phyloP scores from a whole-genome alignment of 2,329 filamentous ascomycete genomes.

The Neonectria coccinea region DNA sequence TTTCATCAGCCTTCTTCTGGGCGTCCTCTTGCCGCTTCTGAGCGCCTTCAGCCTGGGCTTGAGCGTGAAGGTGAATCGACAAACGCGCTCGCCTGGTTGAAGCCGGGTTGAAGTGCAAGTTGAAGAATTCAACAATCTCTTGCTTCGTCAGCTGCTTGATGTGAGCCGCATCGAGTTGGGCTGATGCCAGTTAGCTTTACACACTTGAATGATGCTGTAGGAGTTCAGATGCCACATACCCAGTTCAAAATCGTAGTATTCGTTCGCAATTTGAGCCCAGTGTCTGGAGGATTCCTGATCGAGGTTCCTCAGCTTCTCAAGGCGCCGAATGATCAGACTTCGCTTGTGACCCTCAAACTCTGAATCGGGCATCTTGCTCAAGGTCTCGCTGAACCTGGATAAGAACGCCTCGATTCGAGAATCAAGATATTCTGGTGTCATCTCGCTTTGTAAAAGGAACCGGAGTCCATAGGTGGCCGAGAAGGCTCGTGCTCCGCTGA shows the following conservation, averaged over 20 bases:
- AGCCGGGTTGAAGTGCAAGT: constrained; percentile 77
- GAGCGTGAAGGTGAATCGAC: constrained; percentile 84
- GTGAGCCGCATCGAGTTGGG: constrained; percentile 79
- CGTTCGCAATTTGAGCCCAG: constrained; percentile 86
- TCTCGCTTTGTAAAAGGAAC: constrained; percentile 94
- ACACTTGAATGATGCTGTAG: background rate
- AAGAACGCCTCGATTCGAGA: constrained; percentile 89
- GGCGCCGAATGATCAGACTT: constrained; percentile 84
- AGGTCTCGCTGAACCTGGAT: constrained; percentile 69
- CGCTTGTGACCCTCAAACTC: constrained; percentile 94
- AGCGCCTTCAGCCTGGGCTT: constrained; percentile 64
- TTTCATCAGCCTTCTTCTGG: constrained; percentile 49
- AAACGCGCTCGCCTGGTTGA: constrained; percentile 84
- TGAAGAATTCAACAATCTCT: constrained; percentile 84
- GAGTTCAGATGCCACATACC: constrained; percentile 64
- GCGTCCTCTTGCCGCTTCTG: constrained; percentile 61
- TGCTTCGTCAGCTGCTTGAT: constrained; percentile 81
- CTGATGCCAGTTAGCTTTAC: constrained; percentile 54
- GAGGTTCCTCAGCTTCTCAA: constrained; percentile 94
- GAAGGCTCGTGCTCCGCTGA: constrained; percentile 78
- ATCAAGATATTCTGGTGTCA: constrained; percentile 85
- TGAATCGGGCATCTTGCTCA: constrained; percentile 81
- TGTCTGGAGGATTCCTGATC: constrained; percentile 84
- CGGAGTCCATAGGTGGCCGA: constrained; percentile 87
- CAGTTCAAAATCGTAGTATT: constrained; percentile 90